Percentiles rank a stretch among this genome's conserved stretches.
Evolutionary conservation across 768 basidiomycete genomes (phyloP).

Genomic region (Russula sp.): DNA sequence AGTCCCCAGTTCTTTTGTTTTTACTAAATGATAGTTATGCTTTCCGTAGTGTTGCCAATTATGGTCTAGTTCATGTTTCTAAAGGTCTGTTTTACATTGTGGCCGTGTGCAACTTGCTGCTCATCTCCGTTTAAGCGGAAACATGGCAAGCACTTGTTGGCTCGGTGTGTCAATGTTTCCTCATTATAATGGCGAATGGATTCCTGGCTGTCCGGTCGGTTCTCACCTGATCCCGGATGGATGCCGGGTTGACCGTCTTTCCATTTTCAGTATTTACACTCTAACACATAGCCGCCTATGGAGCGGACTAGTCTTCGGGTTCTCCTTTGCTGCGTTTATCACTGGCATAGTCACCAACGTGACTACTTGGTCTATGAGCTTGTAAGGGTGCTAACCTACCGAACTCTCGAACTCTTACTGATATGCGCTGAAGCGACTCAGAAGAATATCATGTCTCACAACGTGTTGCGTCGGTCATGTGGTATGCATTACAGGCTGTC

Average conservation of each 20-base stretch:
- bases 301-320: not conserved
- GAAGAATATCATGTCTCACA: not conserved
- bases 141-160: not conserved
- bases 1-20: not conserved
- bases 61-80: not conserved
- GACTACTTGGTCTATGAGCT: not conserved
- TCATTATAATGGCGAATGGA: not conserved
- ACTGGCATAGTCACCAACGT: not conserved
- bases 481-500: not conserved
- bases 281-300: not conserved
- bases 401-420: not conserved
- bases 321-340: not conserved
- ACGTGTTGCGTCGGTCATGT: not conserved
- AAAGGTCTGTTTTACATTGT: not conserved
- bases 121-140: not conserved
- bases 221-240: not conserved
- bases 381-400: not conserved
- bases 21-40: not conserved
- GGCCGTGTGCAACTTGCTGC: not conserved
- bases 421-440: not conserved
- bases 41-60: not conserved
- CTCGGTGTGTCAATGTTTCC: not conserved
- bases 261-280: not conserved
- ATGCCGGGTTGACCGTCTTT: not conserved
- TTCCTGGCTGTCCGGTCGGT: constrained; percentile 2